Conservation (phyloP, 1,284 basidiomycete genomes). For the Calocybe gambosa region DNA sequence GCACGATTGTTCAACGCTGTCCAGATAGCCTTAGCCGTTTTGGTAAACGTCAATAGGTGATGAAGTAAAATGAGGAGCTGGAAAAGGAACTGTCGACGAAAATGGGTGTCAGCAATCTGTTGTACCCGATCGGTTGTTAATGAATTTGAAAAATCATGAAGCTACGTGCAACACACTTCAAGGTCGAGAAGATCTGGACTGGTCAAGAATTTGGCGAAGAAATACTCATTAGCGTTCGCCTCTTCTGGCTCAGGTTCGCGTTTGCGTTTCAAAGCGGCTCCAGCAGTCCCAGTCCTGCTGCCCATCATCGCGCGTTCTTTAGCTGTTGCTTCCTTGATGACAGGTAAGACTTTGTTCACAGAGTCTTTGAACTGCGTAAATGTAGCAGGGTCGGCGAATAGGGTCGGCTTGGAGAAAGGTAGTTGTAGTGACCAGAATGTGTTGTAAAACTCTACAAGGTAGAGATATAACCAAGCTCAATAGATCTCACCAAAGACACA, state of each 20-base stretch:
- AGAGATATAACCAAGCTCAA: background rate
- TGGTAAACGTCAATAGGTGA: conserved; percentile 76
- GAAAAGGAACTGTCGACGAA: conserved; percentile 87
- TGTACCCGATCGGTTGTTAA: background rate
- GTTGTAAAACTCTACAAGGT: conserved; percentile 66
- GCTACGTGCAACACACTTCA: conserved; percentile 47
- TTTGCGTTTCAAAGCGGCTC: conserved; percentile 53
- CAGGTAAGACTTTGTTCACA: conserved; percentile 65
- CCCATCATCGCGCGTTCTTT: conserved; percentile 82
- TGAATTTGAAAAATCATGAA: background rate
- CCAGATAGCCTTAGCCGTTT: conserved; percentile 59
- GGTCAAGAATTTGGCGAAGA: conserved; percentile 89
- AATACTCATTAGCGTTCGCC: conserved; percentile 61
- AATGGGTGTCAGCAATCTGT: conserved; percentile 81
- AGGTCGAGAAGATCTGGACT: conserved; percentile 81
- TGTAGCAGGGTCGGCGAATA: conserved; percentile 49
- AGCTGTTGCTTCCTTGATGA: conserved; percentile 77
- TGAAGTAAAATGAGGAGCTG: conserved; percentile 81
- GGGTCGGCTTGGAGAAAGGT: conserved; percentile 65
- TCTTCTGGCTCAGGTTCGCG: conserved; percentile 50
- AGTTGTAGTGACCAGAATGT: conserved; percentile 83
- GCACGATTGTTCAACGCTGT: conserved; percentile 59
- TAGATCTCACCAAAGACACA: conserved; percentile 1
- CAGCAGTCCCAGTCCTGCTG: conserved; percentile 40
- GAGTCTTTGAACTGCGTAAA: conserved; percentile 63